Percentiles rank a stretch among this genome's conserved stretches.
phyloP scores from a whole-genome alignment of 495 filamentous ascomycete species.

The Copromyces sp. region DNA sequence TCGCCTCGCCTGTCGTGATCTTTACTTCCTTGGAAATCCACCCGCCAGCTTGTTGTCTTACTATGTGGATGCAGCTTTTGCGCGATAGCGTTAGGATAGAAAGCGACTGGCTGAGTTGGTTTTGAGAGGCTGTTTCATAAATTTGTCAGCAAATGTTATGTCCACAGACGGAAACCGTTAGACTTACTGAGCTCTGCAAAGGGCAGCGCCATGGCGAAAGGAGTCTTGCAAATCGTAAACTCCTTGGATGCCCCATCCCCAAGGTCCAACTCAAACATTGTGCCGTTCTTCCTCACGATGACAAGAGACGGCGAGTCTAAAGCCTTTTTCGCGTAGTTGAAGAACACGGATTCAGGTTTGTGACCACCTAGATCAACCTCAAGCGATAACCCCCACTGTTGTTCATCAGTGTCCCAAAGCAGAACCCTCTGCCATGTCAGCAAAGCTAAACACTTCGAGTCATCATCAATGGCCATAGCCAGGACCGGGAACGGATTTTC shows the following conservation, averaged over 20 bases:
- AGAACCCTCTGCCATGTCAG: slow-evolving; percentile 44
- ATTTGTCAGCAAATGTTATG: not conserved
- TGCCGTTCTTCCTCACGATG: slow-evolving; percentile 48
- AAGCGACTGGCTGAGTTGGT: slow-evolving; percentile 3
- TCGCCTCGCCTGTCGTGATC: slow-evolving; percentile 16
- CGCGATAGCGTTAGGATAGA: slow-evolving; percentile 32
- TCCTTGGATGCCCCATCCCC: slow-evolving; percentile 22
- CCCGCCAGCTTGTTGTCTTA: slow-evolving; percentile 24
- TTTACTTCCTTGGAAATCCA: slow-evolving; percentile 31
- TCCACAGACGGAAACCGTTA: not conserved
- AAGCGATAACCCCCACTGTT: slow-evolving; percentile 38
- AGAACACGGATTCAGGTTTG: slow-evolving; percentile 49
- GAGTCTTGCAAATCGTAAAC: slow-evolving; percentile 33
- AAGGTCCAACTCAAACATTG: slow-evolving; percentile 39
- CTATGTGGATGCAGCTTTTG: slow-evolving; percentile 36
- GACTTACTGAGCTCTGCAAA: slow-evolving; percentile 32
- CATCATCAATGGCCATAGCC: slow-evolving; percentile 47
- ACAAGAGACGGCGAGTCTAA: slow-evolving; percentile 33
- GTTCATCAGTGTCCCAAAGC: slow-evolving; percentile 47
- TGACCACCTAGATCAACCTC: slow-evolving; percentile 41
- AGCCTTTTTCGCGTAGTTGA: slow-evolving; percentile 24
- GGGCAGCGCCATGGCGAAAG: slow-evolving; percentile 32
- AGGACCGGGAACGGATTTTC: slow-evolving; percentile 46
- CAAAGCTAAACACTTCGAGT: slow-evolving; percentile 52
- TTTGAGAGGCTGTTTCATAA: slow-evolving; percentile 4